A percentile compares a stretch with the other conserved stretches of the same genome.
These are phyloP conservation scores for Emericellopsis cladophorae DNA, from an alignment of 2,329 filamentous ascomycete genomes.

Conservation along the genomic window DNA sequence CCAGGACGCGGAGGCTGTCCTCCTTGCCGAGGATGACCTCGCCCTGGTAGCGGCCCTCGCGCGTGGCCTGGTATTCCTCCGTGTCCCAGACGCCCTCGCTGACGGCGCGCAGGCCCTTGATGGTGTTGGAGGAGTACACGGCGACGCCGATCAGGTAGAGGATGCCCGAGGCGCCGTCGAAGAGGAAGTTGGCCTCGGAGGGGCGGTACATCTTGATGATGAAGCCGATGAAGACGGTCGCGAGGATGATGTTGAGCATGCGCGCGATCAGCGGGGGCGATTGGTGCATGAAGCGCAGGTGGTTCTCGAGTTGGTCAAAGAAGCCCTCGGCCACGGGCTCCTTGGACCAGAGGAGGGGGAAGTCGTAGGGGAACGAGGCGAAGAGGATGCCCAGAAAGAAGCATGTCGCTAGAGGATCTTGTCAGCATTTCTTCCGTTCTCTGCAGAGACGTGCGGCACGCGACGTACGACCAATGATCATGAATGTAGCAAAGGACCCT, in stretches of 20 bases:
- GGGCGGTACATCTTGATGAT: constrained; percentile 91
- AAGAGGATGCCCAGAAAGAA: constrained; percentile 99
- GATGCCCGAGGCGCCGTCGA: constrained; percentile 72
- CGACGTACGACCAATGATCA: constrained; percentile 84
- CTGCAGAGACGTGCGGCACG: constrained; percentile 3
- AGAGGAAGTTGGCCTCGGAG: constrained; percentile 88
- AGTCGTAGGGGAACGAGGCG: constrained; percentile 92
- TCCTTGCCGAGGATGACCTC: constrained; percentile 67
- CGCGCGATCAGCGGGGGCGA: constrained; percentile 85
- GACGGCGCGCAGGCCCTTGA: constrained; percentile 83
- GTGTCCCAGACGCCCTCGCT: constrained; percentile 52
- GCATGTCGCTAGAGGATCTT: constrained; percentile 52
- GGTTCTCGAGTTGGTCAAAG: constrained; percentile 75
- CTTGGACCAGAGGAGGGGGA: constrained; percentile 71
- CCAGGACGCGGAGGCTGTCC: constrained; percentile 80
- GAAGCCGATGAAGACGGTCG: constrained; percentile 76
- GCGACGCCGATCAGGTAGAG: constrained; percentile 79
- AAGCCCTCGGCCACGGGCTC: constrained; percentile 52
- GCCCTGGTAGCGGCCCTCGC: constrained; percentile 31
- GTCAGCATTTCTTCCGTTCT: not conserved
- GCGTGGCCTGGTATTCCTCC: constrained; percentile 23
- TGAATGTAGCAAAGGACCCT: constrained; percentile 82
- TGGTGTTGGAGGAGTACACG: constrained; percentile 91
- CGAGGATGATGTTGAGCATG: constrained; percentile 87
- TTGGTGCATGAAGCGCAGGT: constrained; percentile 83